Evolutionary conservation across 768 basidiomycete genomes (phyloP).

Genomic region (Plicaturopsis crispa): DNA sequence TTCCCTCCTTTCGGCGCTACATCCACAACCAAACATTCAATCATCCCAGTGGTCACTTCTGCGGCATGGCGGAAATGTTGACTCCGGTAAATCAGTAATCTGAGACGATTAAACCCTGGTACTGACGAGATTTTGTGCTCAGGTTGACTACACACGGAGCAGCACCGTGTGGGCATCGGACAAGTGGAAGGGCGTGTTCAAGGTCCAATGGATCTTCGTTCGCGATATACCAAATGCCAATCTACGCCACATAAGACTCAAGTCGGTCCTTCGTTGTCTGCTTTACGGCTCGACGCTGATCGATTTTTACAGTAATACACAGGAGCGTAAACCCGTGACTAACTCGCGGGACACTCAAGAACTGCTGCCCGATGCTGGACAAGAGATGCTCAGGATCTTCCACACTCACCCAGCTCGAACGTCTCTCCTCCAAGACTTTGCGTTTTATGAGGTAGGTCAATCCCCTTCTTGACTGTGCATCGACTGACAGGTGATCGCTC

Average conservation of each 20-base stretch:
- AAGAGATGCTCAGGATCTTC: conserved; percentile 96
- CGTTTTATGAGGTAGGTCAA: conserved; percentile 73
- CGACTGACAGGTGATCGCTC: too few species aligned
- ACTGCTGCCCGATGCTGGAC: conserved; percentile 89
- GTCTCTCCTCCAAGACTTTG: conserved; percentile 88
- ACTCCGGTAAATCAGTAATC: conserved; percentile 56
- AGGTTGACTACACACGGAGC: conserved; percentile 90
- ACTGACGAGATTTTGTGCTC: conserved; percentile 1
- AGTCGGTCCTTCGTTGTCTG: conserved; percentile 35
- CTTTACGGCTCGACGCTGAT: conserved; percentile 10
- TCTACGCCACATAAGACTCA: conserved; percentile 81
- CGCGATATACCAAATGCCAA: conserved; percentile 90
- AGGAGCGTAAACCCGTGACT: conserved; percentile 96
- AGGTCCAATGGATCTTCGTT: conserved; percentile 96
- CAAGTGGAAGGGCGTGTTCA: conserved; percentile 99
- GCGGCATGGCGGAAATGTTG: conserved; percentile 98
- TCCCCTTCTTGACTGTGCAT: neutral
- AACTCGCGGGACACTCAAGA: conserved; percentile 98
- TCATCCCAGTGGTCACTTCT: conserved; percentile 79
- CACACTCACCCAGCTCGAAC: conserved; percentile 89
- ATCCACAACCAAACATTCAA: conserved; percentile 3
- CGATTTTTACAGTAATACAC: conserved; percentile 69
- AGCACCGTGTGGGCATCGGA: conserved; percentile 99
- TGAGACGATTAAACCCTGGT: neutral
- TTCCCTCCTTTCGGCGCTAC: neutral